Percentiles rank a stretch among this genome's conserved stretches.
phyloP scores from a whole-genome alignment of 768 basidiomycete species.

The Dioszegia aurantiaca region DNA sequence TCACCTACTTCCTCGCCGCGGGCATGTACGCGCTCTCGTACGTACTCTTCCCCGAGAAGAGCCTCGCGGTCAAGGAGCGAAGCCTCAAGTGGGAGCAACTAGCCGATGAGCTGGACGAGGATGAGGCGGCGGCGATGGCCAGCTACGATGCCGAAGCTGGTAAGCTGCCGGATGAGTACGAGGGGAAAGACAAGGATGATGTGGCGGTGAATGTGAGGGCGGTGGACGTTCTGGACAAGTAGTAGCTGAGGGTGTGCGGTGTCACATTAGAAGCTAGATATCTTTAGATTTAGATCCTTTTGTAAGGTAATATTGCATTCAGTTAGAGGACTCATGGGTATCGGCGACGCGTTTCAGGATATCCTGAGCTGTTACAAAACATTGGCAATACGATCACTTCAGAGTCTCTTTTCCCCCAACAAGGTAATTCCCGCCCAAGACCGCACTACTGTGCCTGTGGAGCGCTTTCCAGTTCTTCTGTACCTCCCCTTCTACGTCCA shows the following conservation, averaged over 20 bases:
- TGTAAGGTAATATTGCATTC: too few species aligned
- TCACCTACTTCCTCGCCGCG: slow-evolving; percentile 20
- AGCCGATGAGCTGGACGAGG: slow-evolving; percentile 22
- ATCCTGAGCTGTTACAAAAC: too few species aligned
- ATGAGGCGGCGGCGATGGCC: slow-evolving; percentile 16
- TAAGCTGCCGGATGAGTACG: slow-evolving; percentile 8
- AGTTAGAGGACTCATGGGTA: too few species aligned
- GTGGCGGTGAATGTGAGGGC: neutral
- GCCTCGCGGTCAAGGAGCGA: slow-evolving; percentile 7
- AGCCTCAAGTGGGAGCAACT: slow-evolving; percentile 15
- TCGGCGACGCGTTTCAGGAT: too few species aligned
- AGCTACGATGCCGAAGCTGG: slow-evolving; percentile 1
- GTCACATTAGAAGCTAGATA: too few species aligned
- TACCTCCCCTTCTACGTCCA: neutral
- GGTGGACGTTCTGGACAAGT: neutral
- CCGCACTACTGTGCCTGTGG: neutral
- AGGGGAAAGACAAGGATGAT: slow-evolving; percentile 5
- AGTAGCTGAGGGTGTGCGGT: too few species aligned
- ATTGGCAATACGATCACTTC: too few species aligned
- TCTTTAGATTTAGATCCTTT: too few species aligned
- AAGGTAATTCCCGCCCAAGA: slow-evolving; percentile 1
- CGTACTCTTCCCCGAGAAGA: slow-evolving; percentile 24
- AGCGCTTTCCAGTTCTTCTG: neutral
- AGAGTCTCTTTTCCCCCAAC: neutral
- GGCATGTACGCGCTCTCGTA: slow-evolving; percentile 18